phyloP scores from a whole-genome alignment of 306 rosid genomes.

The Geum urbanum region DNA sequence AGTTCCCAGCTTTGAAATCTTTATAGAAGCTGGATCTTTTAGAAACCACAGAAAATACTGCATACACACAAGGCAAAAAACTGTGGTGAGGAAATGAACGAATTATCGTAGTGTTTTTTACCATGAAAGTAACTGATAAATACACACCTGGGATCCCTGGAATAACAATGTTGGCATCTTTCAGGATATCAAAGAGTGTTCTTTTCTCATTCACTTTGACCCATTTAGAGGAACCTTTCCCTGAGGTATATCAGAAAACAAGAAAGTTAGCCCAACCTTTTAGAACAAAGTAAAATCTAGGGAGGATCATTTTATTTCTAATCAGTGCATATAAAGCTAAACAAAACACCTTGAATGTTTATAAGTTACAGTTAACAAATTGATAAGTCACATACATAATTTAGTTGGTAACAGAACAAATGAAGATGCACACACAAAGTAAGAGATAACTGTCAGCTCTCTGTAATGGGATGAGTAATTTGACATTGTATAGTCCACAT shows the following conservation, averaged over 20 bases:
- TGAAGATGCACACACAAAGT: not conserved
- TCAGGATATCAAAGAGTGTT: slow-evolving; percentile 57
- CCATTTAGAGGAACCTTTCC: slow-evolving; percentile 54
- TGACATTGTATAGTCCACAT: not conserved
- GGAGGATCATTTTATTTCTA: not conserved
- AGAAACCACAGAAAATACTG: slow-evolving; percentile 87
- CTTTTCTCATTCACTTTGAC: slow-evolving; percentile 66
- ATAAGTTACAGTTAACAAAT: not conserved
- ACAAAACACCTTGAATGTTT: not conserved
- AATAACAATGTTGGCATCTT: slow-evolving; percentile 53
- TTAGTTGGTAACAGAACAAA: not conserved
- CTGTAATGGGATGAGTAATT: not conserved
- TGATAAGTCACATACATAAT: not conserved
- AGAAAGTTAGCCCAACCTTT: not conserved
- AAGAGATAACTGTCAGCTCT: not conserved
- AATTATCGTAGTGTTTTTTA: not conserved
- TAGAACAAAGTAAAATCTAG: not conserved
- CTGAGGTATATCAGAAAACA: slow-evolving; percentile 32
- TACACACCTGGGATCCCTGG: slow-evolving; percentile 76
- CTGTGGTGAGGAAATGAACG: not conserved
- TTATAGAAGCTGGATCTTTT: slow-evolving; percentile 64
- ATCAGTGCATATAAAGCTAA: not conserved
- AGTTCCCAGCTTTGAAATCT: slow-evolving; percentile 77
- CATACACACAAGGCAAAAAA: slow-evolving; percentile 19
- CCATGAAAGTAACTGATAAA: not conserved